phyloP scores from a whole-genome alignment of 805 yeast genomes.

The Candida dendrica region DNA sequence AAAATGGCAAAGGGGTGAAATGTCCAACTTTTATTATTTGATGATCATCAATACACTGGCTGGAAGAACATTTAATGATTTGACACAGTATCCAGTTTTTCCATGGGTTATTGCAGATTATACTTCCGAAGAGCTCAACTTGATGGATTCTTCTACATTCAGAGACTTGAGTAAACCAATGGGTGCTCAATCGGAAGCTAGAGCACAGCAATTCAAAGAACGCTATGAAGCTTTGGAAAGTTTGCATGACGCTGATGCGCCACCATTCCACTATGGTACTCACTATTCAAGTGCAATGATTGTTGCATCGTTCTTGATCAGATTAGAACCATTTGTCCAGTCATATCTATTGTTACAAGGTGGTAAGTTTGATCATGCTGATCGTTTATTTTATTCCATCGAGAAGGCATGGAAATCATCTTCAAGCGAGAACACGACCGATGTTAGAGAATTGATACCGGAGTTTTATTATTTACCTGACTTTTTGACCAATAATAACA shows the following conservation, averaged over 20 bases:
- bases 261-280: slow-evolving; percentile 88
- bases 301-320: slow-evolving; percentile 70
- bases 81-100: slow-evolving; percentile 86
- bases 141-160: slow-evolving; percentile 51
- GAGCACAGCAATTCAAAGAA: slow-evolving; percentile 61
- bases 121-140: slow-evolving; percentile 60
- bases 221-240: slow-evolving; percentile 65
- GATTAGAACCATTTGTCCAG: slow-evolving; percentile 75
- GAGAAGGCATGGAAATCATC: slow-evolving; percentile 80
- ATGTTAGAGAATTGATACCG: slow-evolving; percentile 81
- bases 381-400: slow-evolving; percentile 67
- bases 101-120: slow-evolving; percentile 91
- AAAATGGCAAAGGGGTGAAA: slow-evolving; percentile 70
- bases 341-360: slow-evolving; percentile 77
- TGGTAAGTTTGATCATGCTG: slow-evolving; percentile 86
- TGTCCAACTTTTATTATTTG: slow-evolving; percentile 77
- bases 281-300: slow-evolving; percentile 94
- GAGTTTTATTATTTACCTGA: slow-evolving; percentile 83
- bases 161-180: slow-evolving; percentile 81
- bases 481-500: slow-evolving; percentile 57
- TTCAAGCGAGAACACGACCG: slow-evolving; percentile 72
- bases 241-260: slow-evolving; percentile 49
- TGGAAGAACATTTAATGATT: slow-evolving; percentile 82
- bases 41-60: slow-evolving; percentile 78
- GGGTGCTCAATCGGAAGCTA: slow-evolving; percentile 71